These are phyloP conservation scores for Trichopus zeylanicus DNA, from an alignment of 116 monocot species.

Conservation along the genomic window DNA sequence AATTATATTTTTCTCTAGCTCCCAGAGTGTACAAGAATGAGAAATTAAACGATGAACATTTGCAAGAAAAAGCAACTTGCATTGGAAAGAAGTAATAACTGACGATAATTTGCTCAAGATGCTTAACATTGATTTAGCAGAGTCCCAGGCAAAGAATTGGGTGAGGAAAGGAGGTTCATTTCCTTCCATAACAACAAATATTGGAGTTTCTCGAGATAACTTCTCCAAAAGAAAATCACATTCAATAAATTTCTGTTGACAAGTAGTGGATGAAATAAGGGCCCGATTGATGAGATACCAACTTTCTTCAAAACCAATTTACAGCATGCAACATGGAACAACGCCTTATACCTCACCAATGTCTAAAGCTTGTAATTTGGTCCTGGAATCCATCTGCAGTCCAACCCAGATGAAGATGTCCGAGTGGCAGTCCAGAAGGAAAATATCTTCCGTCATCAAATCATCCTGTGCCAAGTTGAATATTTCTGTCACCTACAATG, in stretches of 20 bases:
- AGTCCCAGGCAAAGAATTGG: conserved; percentile 74
- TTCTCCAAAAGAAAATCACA: conserved; percentile 52
- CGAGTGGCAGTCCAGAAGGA: conserved; percentile 49
- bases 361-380: conserved; percentile 35
- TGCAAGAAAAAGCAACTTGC: no score
- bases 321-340: no score
- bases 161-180: conserved; percentile 61
- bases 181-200: conserved; percentile 60
- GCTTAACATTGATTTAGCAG: conserved; percentile 47
- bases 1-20: no score
- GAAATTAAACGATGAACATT: no score
- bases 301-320: neutral
- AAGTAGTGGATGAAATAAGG: conserved; percentile 3
- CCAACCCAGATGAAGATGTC: conserved; percentile 83
- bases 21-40: no score
- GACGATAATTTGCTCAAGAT: conserved; percentile 7
- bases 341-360: conserved; percentile 44
- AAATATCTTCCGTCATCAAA: conserved; percentile 69
- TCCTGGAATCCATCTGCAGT: conserved; percentile 38
- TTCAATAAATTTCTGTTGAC: conserved; percentile 53
- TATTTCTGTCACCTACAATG: conserved; percentile 64
- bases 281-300: neutral
- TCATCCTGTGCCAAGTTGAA: conserved; percentile 79
- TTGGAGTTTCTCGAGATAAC: conserved; percentile 38
- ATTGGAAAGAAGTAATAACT: no score